Base-by-base conservation (phyloP, 371 early-diverging fungal genomes). In the Saksenaea oblongispora region DNA sequence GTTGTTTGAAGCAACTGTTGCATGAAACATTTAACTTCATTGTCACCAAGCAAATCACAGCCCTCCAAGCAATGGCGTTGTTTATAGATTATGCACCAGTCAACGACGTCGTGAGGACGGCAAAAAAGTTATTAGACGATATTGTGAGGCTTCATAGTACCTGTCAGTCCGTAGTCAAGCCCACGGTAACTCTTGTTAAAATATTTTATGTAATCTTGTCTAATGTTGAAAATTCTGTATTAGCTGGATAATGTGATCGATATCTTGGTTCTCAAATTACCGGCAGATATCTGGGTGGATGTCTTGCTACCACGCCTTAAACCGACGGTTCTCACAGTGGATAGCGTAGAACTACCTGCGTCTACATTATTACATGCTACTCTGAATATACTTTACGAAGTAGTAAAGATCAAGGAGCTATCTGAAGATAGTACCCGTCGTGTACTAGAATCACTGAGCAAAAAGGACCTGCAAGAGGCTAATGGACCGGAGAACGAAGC, bases 11-110 rank as follows among this genome's bases (percentile, higher is more conserved):
- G 7, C 37, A 73, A 42, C 34, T 73, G 24, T 31, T 70, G 5
- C 58, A 69, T 7, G 56, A 36, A 47, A 66, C 51, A 27, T 61
- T 66, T 13, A 64, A 70, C 34, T 73, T 73, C 31, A 64, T 73
- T 42, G 55, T 26, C 10, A 35, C 56, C 0, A 70, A 56, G 55
- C 70, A 73, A 62, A 28, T 26, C 10, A 67, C 60, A 1, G 62
- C 51, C 5, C 54, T 73, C 10, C 53, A 62, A 10, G 42, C 70
- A 26, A 53, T 73, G 11, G 41, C 42, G 17, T 18, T 70, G 24
- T 62, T 73, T 34, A 8, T 56, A 17, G 31, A 14, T 36, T 34
- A 56, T 36, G 56, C 56, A 1, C 13, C 56, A 18, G 56, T 56
- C 10, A 27, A 58, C 35, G 58, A 58, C 39, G 11, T 37, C 15